Conservation (phyloP, 2,329 filamentous ascomycete genomes). For the Nothomitra cinnamomea region DNA sequence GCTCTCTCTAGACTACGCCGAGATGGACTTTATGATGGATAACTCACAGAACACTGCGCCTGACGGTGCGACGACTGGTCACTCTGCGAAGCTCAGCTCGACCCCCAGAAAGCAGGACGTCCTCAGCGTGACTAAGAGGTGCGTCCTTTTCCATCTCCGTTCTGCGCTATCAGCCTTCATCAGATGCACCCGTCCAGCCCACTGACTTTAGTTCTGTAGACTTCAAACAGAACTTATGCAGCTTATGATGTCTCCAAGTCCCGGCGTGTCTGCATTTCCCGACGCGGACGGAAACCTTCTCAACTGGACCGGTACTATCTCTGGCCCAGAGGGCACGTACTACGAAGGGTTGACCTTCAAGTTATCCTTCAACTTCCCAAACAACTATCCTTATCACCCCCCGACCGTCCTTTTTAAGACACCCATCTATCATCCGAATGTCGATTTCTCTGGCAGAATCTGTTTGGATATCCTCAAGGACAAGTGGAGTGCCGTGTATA, state of each 20-base stretch:
- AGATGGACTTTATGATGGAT: constrained; percentile 38
- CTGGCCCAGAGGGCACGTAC: constrained; percentile 77
- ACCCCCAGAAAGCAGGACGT: constrained; percentile 43
- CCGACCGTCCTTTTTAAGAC: constrained; percentile 95
- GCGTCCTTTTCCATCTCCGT: constrained; percentile 15
- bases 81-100: constrained; percentile 42
- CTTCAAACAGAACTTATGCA: constrained; percentile 97
- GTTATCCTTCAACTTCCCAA: constrained; percentile 76
- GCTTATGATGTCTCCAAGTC: constrained; percentile 88
- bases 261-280: constrained; percentile 89
- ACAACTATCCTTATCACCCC: constrained; percentile 82
- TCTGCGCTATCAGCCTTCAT: constrained; percentile 2
- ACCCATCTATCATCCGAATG: constrained; percentile 96
- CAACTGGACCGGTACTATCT: constrained; percentile 85
- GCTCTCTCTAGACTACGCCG: not conserved
- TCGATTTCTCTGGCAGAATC: constrained; percentile 93
- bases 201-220: constrained; percentile 28
- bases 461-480: constrained; percentile 97
- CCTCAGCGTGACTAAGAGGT: constrained; percentile 68
- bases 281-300: constrained; percentile 78
- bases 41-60: constrained; percentile 49
- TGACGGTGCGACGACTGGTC: constrained; percentile 31
- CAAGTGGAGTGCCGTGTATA: constrained; percentile 97
- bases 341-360: constrained; percentile 83
- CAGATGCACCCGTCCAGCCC: not conserved